Base-by-base conservation (phyloP, 1,284 basidiomycete genomes). In the Rhizoctonia solani region DNA sequence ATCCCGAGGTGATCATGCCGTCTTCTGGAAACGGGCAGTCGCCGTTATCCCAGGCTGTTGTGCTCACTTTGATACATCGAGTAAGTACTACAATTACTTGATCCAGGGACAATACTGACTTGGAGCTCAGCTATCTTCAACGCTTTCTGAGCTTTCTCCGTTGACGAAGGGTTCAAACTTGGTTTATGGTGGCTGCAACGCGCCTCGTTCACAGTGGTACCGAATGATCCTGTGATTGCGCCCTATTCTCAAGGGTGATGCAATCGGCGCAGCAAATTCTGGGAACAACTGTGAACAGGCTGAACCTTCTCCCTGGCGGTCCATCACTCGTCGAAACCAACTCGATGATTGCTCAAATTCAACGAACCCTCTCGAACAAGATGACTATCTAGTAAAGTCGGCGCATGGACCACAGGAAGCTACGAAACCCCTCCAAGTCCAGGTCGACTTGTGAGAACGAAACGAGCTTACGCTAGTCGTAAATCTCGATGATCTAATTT, bases 101-200 rank as follows among this genome's bases (percentile, higher is more conserved):
- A 21, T 32, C 32, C 19, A 21, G 13, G 21, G 14, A 47, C 46
- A 25, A 32, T 27, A 66, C 65, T 52, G 50, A 65, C 41, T 30
- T 21, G 16, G 16, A 47, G 41, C 68, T 2, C 74, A 90, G 89
- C 81, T 92, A 29, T 85, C 89, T 66, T 81, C 83, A 46, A 81
- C 87, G 67, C 82, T 92, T 52, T 85, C 87, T 58, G 89, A 92
- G 74, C 86, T 83, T 4, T 82, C 87, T 19, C 87, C 90, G 6
- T 82, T 50, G 90, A 92, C 69, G 90, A 92, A 72, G 78, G 83
- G 5, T 91, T 91, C 82, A 90, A 90, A 77, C 84, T 83, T 16
- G 84, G 87, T 5, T 78, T 92, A 66, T 92, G 90, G 89, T 92
- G 90, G 90, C 77, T 92, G 71, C 89, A 91, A 74, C 86, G 90